phyloP scores from a whole-genome alignment of 2,329 filamentous ascomycete species.

The Podosphaera leucotricha region DNA sequence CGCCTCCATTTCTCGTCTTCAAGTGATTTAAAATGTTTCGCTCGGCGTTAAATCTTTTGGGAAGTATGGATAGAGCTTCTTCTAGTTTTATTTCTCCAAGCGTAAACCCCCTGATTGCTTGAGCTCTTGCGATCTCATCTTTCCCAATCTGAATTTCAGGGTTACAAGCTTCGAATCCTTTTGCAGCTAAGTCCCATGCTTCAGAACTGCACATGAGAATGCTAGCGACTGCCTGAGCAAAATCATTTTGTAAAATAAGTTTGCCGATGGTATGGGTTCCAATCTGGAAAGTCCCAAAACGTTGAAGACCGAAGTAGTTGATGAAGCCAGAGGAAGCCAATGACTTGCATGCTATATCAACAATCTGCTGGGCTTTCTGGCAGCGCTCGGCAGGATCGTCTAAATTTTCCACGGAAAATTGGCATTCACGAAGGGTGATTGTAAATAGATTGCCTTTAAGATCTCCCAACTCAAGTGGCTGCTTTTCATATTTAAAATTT shows the following conservation, averaged over 20 bases:
- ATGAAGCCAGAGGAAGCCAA: conserved; percentile 62
- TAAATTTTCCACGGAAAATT: conserved; percentile 25
- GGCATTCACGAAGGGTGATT: conserved; percentile 72
- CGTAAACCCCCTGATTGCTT: conserved; percentile 54
- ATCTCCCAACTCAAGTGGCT: conserved; percentile 59
- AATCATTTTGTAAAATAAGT: conserved; percentile 61
- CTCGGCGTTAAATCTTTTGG: conserved; percentile 65
- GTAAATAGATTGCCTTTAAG: conserved; percentile 78
- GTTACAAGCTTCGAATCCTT: conserved; percentile 9
- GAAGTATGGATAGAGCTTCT: conserved; percentile 43
- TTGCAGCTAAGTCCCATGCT: neutral
- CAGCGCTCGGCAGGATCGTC: conserved; percentile 25
- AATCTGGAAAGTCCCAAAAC: conserved; percentile 72
- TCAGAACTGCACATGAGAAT: conserved; percentile 27
- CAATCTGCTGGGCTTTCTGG: conserved; percentile 22
- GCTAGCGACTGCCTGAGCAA: conserved; percentile 53
- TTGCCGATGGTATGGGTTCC: conserved; percentile 71
- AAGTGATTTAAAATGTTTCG: conserved; percentile 57
- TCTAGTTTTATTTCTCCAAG: conserved; percentile 28
- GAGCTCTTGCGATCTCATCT: conserved; percentile 60
- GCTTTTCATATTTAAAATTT: conserved; percentile 54
- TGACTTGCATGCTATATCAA: conserved; percentile 37
- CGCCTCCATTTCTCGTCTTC: conserved; percentile 21
- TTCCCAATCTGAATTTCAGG: conserved; percentile 29
- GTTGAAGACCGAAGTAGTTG: conserved; percentile 95